Evolutionary conservation across 495 filamentous ascomycete species (phyloP).

Genomic region (Annulohypoxylon maeteangense): DNA sequence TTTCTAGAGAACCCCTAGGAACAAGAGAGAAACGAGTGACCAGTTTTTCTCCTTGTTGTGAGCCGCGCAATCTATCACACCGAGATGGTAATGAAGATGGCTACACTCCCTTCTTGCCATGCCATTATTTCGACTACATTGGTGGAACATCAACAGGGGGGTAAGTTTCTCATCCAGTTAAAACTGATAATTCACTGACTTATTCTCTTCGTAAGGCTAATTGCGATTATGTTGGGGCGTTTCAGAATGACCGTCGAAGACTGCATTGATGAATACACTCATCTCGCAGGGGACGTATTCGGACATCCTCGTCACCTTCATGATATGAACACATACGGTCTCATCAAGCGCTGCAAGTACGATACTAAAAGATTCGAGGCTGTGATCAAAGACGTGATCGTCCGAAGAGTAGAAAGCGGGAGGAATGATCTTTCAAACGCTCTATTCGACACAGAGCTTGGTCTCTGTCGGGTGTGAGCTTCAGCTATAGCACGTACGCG

Average conservation of each 20-base stretch:
- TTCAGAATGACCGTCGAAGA: conserved; percentile 64
- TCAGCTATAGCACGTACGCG: neutral
- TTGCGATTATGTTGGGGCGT: conserved; percentile 65
- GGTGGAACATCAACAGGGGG: conserved; percentile 56
- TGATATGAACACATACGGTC: conserved; percentile 4
- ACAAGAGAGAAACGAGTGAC: neutral
- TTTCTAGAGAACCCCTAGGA: too few species aligned
- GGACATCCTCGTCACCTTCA: conserved; percentile 45
- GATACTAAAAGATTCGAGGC: conserved; percentile 53
- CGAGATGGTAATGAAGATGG: neutral
- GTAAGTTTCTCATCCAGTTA: conserved; percentile 25
- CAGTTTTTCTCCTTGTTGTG: conserved; percentile 18
- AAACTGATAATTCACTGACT: conserved; percentile 13
- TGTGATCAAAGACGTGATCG: conserved; percentile 55
- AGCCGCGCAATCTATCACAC: conserved; percentile 11
- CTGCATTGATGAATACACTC: conserved; percentile 59
- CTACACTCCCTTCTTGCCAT: conserved; percentile 46
- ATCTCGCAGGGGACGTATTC: conserved; percentile 59
- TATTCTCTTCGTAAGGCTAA: conserved; percentile 50
- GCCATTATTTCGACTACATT: conserved; percentile 62
- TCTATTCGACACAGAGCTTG: conserved; percentile 40
- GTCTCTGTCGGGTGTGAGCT: conserved; percentile 52
- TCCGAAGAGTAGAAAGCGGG: conserved; percentile 16
- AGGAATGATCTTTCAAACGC: conserved; percentile 11
- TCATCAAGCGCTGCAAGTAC: conserved; percentile 49